Base-by-base conservation (phyloP, 805 yeast genomes). In the Saturnispora galanensis region DNA sequence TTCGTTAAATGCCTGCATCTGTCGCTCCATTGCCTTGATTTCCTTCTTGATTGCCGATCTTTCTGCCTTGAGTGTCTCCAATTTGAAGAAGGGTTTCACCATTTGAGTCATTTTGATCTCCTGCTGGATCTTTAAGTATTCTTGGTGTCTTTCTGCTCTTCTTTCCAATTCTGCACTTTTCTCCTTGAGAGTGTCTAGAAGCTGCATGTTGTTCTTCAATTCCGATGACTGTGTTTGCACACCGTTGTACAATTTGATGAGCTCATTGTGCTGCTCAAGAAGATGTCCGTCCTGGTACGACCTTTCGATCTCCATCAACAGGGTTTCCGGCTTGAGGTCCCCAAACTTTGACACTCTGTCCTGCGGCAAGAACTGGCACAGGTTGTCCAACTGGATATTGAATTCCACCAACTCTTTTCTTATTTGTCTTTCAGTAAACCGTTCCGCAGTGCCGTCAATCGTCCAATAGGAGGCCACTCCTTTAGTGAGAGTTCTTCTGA, bases 321-420 rank as follows among this genome's bases (percentile, higher is more conserved):
- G 65, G 48, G 78, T 77, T 50, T 84, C 88, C 1, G 94, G 84
- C 28, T 84, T 73, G 51, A 86, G 65, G 3, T 81, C 75, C 0
- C 97, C 95, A 67, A 93, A 93, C 51, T 85, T 87, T 2, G 95
- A 90, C 6, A 93, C 97, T 48, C 94, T 71, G 55, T 90, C 97
- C 59, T 93, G 99, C 0, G 98, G 96, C 45, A 93, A 66, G 56
- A 93, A 93, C 58, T 90, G 97, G 57, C 97, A 89, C 41, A 90
- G 68, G 58, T 90, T 93, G 58, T 87, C 94, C 46, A 93, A 69
- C 57, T 93, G 97, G 47, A 93, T 83, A 56, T 84, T 84, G 50
- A 78, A 71, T 2, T 56, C 56, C 16, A 63, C 58, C 26, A 83
- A 66, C 0, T 71, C 35, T 3, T 62, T 61, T 46, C 67, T 72